Conservation (phyloP, 345 rosid genomes). For the Punica granatum region DNA sequence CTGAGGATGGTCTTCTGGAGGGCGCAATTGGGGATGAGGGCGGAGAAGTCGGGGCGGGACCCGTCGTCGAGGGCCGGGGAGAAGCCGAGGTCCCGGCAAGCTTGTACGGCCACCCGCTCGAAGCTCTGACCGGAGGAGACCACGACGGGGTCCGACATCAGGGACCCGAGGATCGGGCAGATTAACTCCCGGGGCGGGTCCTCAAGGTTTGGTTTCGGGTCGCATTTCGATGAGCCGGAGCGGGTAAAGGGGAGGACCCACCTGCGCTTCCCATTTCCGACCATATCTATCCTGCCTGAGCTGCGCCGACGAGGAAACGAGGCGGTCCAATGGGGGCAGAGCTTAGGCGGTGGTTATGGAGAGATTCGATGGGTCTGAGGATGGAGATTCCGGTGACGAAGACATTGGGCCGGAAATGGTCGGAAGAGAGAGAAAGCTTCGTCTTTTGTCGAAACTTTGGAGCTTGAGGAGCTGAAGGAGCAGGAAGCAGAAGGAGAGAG, state of each 20-base stretch:
- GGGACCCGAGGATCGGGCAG: neutral
- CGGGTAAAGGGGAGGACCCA: conserved; percentile 7
- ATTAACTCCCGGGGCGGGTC: conserved; percentile 16
- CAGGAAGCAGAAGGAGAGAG: neutral
- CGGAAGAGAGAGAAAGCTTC: neutral
- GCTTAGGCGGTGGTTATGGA: neutral
- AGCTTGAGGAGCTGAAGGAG: neutral
- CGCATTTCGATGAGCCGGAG: conserved; percentile 1
- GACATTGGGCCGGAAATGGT: neutral
- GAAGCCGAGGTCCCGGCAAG: neutral
- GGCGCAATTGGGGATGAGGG: neutral
- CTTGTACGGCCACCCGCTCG: neutral
- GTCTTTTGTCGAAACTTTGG: neutral
- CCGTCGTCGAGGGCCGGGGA: neutral
- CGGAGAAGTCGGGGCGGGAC: conserved; percentile 1
- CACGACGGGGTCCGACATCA: neutral
- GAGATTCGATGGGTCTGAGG: neutral
- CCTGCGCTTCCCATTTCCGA: conserved; percentile 7
- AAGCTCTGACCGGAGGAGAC: conserved; percentile 10
- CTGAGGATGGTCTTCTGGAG: neutral
- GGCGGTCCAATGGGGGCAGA: neutral
- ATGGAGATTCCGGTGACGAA: neutral
- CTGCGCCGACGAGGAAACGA: neutral
- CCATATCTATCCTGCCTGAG: neutral
- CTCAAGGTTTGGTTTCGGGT: conserved; percentile 2